Base-by-base conservation (phyloP, 441 rosid species). In the Sinapis alba region DNA sequence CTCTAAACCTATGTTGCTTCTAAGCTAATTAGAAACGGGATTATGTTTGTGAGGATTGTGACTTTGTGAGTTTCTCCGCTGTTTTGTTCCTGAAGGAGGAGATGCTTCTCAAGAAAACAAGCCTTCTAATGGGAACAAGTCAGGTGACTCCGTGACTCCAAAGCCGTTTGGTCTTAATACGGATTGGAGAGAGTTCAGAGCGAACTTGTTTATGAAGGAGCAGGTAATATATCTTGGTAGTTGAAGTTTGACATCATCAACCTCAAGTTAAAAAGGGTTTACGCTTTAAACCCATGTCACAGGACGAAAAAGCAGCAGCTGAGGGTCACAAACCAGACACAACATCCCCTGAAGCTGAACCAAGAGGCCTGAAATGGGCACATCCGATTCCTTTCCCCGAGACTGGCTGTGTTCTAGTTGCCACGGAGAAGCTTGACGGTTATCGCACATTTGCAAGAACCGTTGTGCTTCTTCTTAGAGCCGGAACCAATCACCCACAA, bases 141-240 rank as follows among this genome's bases (percentile, higher is more conserved):
- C 95, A 26, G 80, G 87, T 36, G 87, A 87, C 51, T 74, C 83
- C 21, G 65, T 30, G 1, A 77, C 88, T 69, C 87, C 88, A 58
- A 90, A 88, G 78, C 79, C 91, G 12, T 79, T 78, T 56, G 79
- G 68, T 54, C 68, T 69, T n/a, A 85, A 76, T 45, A 78, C 58
- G 62, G 96, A 94, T 73, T 94, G 98, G 99, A 88, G 99, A 85
- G 96, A 87, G 72, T 94, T 94, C 83, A 86, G 99, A 78, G 98
- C 97, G 19, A 87, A 79, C 79, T 82, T 94, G 73, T 86, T 85
- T 82, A 78, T 81, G 65, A 85, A 79, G 66, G 96, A 90, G 77
- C 88, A 94, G 99, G 98, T 92, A 76, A 60, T 2, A 21, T 1
- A 30, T 59, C 21, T 59, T 28, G n/a, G 16, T 16, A 4, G 10